phyloP scores from a whole-genome alignment of 2,329 filamentous ascomycete genomes.

The Aspergillus luchuensis region DNA sequence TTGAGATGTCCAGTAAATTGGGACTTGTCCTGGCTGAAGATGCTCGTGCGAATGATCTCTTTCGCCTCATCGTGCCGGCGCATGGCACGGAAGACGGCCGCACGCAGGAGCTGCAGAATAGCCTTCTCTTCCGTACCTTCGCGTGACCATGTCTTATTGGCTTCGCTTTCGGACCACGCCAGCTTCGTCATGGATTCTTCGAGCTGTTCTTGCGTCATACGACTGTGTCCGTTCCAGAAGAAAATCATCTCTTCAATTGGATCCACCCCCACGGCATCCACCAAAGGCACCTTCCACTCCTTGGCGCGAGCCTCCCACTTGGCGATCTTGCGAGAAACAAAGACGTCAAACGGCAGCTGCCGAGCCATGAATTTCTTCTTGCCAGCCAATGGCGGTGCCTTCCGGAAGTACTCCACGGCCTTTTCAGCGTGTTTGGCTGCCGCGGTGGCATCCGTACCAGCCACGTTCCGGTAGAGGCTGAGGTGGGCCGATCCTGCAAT shows the following conservation, averaged over 20 bases:
- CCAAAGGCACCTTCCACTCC: conserved; percentile 65
- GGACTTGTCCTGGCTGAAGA: conserved; percentile 61
- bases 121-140: conserved; percentile 63
- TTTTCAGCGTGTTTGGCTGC: conserved; percentile 61
- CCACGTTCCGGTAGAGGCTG: conserved; percentile 69
- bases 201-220: conserved; percentile 70
- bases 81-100: conserved; percentile 66
- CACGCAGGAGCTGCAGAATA: conserved; percentile 66
- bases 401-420: conserved; percentile 70
- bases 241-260: conserved; percentile 90
- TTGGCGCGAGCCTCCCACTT: conserved; percentile 85
- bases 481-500: conserved; percentile 77
- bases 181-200: conserved; percentile 65
- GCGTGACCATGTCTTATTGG: conserved; percentile 52
- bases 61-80: conserved; percentile 67
- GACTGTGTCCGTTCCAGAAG: conserved; percentile 86
- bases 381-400: conserved; percentile 72
- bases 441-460: conserved; percentile 37
- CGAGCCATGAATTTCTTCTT: conserved; percentile 89
- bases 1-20: conserved; percentile 55
- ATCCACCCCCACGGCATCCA: conserved; percentile 78
- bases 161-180: conserved; percentile 67
- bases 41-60: conserved; percentile 60
- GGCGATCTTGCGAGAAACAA: conserved; percentile 76
- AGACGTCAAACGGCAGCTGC: conserved; percentile 86